phyloP scores from a whole-genome alignment of 768 basidiomycete genomes.

The Rhodocollybia butyracea region DNA sequence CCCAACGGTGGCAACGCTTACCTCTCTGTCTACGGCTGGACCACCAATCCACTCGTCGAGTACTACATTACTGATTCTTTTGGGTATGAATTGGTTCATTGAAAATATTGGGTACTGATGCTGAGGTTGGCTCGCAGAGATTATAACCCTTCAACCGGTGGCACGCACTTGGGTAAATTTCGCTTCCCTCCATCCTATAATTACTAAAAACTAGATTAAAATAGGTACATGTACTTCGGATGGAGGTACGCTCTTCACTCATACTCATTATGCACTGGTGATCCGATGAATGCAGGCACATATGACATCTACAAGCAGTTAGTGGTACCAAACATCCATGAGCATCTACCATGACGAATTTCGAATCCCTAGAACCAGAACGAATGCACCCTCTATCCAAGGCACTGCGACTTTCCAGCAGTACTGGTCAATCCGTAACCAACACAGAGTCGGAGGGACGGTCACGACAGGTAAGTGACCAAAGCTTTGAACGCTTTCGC shows the following conservation, averaged over 20 bases:
- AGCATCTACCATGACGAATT: too few species aligned
- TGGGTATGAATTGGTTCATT: too few species aligned
- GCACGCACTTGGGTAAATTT: slow-evolving; percentile 31
- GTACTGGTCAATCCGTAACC: slow-evolving; percentile 42
- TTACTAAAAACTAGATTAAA: too few species aligned
- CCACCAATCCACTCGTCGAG: slow-evolving; percentile 41
- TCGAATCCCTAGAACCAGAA: too few species aligned
- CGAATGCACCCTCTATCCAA: slow-evolving; percentile 38
- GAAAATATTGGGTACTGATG: too few species aligned
- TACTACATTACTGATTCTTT: slow-evolving; percentile 45
- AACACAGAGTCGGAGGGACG: slow-evolving; percentile 30
- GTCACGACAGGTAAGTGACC: slow-evolving; percentile 31
- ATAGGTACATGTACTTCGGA: slow-evolving; percentile 30
- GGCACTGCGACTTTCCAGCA: slow-evolving; percentile 44
- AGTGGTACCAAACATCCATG: too few species aligned
- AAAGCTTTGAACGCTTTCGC: too few species aligned
- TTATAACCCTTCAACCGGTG: slow-evolving; percentile 34
- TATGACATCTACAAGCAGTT: slow-evolving; percentile 41
- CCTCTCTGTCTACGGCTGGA: slow-evolving; percentile 43
- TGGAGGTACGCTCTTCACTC: too few species aligned
- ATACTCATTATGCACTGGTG: too few species aligned
- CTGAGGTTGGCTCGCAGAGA: too few species aligned
- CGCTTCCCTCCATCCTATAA: too few species aligned
- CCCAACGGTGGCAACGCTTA: slow-evolving; percentile 40
- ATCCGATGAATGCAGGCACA: slow-evolving; percentile 1